Base-by-base conservation (phyloP, 129 eudicot genomes). In the Calendula officinalis region DNA sequence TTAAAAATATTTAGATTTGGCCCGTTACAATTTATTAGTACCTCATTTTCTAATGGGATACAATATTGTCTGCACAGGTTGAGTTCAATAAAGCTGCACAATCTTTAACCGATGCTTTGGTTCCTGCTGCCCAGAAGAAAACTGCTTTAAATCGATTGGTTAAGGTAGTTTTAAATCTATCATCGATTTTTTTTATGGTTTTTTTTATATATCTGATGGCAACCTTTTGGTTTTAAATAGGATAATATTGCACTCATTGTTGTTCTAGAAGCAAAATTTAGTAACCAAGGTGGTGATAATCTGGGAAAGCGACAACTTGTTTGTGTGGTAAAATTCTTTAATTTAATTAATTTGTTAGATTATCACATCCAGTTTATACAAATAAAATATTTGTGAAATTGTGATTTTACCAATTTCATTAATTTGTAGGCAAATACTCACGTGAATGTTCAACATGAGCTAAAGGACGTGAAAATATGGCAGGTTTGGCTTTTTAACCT, bases 391-490 rank as follows among this genome's bases (percentile, higher is more conserved):
- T 40, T 30, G 15, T 22, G n/a, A 55, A 34, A n/a, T n/a, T n/a
- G n/a, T n/a, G n/a, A n/a, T n/a, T 43, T 43, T 35, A 10, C n/a
- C 4, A 38, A 51, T 70, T 40, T 69, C n/a, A 7, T 32, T 76
- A 12, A 53, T 64, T 11, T 41, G 8, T 42, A 81, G 99, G 99
- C 99, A 62, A 94, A 94, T 75, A 94, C 99, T 14, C 99, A 92
- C 69, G 92, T 88, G 67, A 83, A 92, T 52, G 81, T 92, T 61
- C 96, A 85, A 16, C 97, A 83, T 68, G 99, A 94, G 9, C 54
- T 88, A 70, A 94, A 94, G 78, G 99, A 94, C 72, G 99, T 94
- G 66, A 88, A 85, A 80, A 85, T 85, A 44, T 94, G 99, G 99
- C 99, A 88, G 99, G 99, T 94, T 46, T 4, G 60, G 8, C 49